Evolutionary conservation across 495 filamentous ascomycete species (phyloP), one percentile per base, ranked within the genome.

Genomic region (Podospora comata): DNA sequence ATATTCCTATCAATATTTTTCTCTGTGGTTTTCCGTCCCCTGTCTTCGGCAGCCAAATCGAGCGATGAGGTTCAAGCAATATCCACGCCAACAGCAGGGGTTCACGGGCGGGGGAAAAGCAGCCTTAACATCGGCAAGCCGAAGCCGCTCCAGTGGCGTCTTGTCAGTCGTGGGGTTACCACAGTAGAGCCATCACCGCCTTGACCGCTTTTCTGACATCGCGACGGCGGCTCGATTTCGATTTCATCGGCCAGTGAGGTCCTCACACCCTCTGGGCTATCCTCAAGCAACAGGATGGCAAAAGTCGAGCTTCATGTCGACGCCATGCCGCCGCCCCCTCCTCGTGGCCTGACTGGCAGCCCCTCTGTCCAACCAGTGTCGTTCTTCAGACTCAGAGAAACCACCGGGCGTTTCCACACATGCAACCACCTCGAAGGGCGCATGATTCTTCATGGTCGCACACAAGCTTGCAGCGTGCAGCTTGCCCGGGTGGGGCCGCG

Each of bases 341-440:
- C 39, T 48, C 39, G 39, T 48, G 39, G 39, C 39, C 39, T 48
- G 39, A 48, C 39, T 48, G 39, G 39, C 39, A 48, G 13, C 2
- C 9, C 39, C 15, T 48, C 39, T 48, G 39, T 6, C 39, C 39
- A 48, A 48, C 39, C 39, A 48, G 13, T 13, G 9, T 11, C 39
- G 39, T 7, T 7, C 23, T 7, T 32, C 30, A 32, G 30, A 32
- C 30, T 48, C 39, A 48, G 39, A 48, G 39, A 48, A 11, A 48
- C 39, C 39, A 48, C 39, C 39, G 39, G 39, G 39, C 39, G 39
- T 48, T 48, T 48, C 39, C 39, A 48, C 4, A 7, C 55, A 58
- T 58, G 55, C 55, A 58, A 58, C 55, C 55, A 58, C 55, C 23
- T 58, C 23, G n/a, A 58, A 13, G 55, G 55, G n/a, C 55, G 55